These are phyloP conservation scores for Hagleromyces aurorensis DNA, from an alignment of 805 yeast species.

Conservation along the genomic window DNA sequence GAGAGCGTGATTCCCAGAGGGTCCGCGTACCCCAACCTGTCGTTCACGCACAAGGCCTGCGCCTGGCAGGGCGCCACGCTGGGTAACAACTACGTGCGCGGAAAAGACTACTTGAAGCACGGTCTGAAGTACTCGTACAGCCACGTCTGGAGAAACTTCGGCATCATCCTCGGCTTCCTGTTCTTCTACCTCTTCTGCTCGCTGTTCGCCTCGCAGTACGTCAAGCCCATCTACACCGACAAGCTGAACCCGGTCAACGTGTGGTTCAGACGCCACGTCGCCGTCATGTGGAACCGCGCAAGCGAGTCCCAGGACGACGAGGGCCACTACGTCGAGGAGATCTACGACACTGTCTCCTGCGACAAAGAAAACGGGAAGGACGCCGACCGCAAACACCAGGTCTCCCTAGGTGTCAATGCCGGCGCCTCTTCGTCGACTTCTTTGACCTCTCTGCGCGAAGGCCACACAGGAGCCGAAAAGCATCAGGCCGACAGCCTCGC, in stretches of 20 bases:
- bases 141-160: constrained; percentile 77
- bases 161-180: constrained; percentile 47
- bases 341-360: too few species aligned
- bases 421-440: constrained; percentile 1
- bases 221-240: constrained; percentile 21
- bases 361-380: background rate
- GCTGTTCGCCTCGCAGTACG: constrained; percentile 27
- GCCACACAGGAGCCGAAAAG: background rate
- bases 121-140: constrained; percentile 43
- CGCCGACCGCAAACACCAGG: background rate
- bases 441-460: background rate
- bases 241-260: constrained; percentile 41
- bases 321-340: too few species aligned
- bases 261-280: constrained; percentile 57
- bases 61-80: constrained; percentile 51
- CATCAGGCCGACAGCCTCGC: background rate
- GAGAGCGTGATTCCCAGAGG: constrained; percentile 56
- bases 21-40: constrained; percentile 37
- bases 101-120: constrained; percentile 43
- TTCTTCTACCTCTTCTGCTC: constrained; percentile 31
- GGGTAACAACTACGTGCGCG: constrained; percentile 46
- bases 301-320: too few species aligned
- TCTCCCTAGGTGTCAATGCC: constrained; percentile 1
- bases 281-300: too few species aligned
- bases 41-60: constrained; percentile 41